A percentile compares a stretch with the other conserved stretches of the same genome.
phyloP scores from a whole-genome alignment of 176 grass and related monocot species.

The Triticum dicoccoides region DNA sequence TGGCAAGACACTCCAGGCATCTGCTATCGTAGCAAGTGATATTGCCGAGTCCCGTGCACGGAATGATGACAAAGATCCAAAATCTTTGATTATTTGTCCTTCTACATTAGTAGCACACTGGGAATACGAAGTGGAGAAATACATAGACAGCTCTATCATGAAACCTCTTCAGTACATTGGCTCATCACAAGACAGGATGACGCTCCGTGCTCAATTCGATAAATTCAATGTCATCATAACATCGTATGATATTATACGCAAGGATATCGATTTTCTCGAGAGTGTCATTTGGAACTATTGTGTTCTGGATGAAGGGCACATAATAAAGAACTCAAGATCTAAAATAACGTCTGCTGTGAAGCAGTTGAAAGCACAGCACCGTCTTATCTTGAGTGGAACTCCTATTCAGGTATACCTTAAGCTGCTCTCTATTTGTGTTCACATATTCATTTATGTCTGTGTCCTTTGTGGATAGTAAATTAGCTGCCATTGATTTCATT shows the following conservation, averaged over 20 bases:
- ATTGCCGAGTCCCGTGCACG: conserved; percentile 72
- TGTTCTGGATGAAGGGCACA: conserved; percentile 98
- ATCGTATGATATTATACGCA: conserved; percentile 98
- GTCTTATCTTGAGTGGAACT: conserved; percentile 97
- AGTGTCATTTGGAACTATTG: conserved; percentile 87
- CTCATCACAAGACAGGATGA: conserved; percentile 72
- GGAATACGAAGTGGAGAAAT: conserved; percentile 98
- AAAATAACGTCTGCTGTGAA: conserved; percentile 96
- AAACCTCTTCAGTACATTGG: conserved; percentile 86
- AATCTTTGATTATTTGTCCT: conserved; percentile 95
- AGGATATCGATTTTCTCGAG: conserved; percentile 86
- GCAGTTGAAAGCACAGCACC: conserved; percentile 87
- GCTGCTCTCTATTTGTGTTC: not conserved
- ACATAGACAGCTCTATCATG: conserved; percentile 87
- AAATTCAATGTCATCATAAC: conserved; percentile 88
- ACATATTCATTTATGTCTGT: conserved; percentile 16
- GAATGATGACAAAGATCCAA: conserved; percentile 52
- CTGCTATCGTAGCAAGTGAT: conserved; percentile 86
- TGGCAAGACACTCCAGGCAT: conserved; percentile 98
- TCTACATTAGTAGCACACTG: conserved; percentile 96
- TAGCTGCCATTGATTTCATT: not conserved
- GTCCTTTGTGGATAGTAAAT: conserved; percentile 15
- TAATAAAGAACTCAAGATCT: conserved; percentile 97
- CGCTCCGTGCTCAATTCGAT: conserved; percentile 73
- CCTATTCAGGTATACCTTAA: conserved; percentile 77